Conservation (phyloP, 2,329 filamentous ascomycete species). For the Scedosporium dehoogii region DNA sequence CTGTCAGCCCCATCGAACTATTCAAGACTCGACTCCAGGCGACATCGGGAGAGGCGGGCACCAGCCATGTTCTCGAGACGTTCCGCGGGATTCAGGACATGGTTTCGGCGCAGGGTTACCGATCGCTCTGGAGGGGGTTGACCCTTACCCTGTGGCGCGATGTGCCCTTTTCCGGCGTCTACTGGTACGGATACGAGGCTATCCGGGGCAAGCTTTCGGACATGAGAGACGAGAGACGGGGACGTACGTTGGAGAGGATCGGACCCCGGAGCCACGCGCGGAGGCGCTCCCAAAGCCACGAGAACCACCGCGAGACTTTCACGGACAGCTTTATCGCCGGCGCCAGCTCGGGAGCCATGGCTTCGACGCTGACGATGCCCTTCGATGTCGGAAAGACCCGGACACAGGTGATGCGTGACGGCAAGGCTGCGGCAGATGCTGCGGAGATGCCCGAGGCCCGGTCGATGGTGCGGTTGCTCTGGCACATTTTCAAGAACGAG, state of each 20-base stretch:
- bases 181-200: slow-evolving; percentile 96
- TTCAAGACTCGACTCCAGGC: slow-evolving; percentile 90
- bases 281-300: slow-evolving; percentile 50
- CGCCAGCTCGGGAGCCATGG: slow-evolving; percentile 70
- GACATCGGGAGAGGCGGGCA: slow-evolving; percentile 44
- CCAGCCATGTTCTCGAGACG: slow-evolving; percentile 69
- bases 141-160: slow-evolving; percentile 92
- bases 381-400: slow-evolving; percentile 98
- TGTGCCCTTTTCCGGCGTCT: slow-evolving; percentile 91
- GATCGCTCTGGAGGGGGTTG: slow-evolving; percentile 80
- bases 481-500: slow-evolving; percentile 83
- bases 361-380: slow-evolving; percentile 82
- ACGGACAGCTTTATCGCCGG: slow-evolving; percentile 84
- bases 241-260: slow-evolving; percentile 17
- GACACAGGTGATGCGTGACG: slow-evolving; percentile 70
- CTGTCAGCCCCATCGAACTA: slow-evolving; percentile 86
- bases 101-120: slow-evolving; percentile 67
- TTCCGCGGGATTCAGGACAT: slow-evolving; percentile 67
- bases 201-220: slow-evolving; percentile 64
- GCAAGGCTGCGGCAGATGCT: slow-evolving; percentile 21
- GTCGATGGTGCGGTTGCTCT: slow-evolving; percentile 73
- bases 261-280: slow-evolving; percentile 30
- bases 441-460: slow-evolving; percentile 57
- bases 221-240: slow-evolving; percentile 44
- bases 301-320: slow-evolving; percentile 69